phyloP scores from a whole-genome alignment of 305 asterid species.

The Solanum hybrid region DNA sequence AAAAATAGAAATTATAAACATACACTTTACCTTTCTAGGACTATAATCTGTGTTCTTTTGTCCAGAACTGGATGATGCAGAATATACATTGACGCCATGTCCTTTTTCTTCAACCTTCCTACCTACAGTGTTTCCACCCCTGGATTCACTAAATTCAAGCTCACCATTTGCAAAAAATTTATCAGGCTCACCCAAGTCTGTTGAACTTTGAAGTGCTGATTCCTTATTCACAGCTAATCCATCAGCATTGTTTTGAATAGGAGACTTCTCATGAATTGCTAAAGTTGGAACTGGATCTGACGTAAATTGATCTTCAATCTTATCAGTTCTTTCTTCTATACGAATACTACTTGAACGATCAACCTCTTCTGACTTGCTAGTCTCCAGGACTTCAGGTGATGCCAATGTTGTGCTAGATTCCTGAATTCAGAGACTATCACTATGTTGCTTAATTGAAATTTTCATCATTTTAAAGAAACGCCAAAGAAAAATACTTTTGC shows the following conservation, averaged over 20 bases:
- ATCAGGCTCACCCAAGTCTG: constrained; percentile 25
- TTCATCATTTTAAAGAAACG: not conserved
- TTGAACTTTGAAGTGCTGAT: constrained; percentile 23
- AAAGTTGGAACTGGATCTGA: constrained; percentile 75
- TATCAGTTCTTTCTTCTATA: constrained; percentile 34
- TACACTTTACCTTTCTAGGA: constrained; percentile 51
- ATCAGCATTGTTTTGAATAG: constrained; percentile 22
- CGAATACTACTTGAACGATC: constrained; percentile 26
- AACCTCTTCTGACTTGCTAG: constrained; percentile 34
- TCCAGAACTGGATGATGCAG: constrained; percentile 41
- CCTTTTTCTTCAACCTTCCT: constrained; percentile 47
- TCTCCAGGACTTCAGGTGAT: constrained; percentile 32
- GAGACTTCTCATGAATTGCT: constrained; percentile 52
- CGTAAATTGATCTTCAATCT: constrained; percentile 36
- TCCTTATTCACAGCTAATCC: constrained; percentile 35
- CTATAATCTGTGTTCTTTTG: constrained; percentile 43
- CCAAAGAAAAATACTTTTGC: constrained; percentile 33
- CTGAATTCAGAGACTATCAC: constrained; percentile 33
- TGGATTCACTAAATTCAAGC: constrained; percentile 38
- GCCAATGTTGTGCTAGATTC: constrained; percentile 32
- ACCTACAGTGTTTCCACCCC: constrained; percentile 24
- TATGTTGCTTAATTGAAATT: constrained; percentile 1
- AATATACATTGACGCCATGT: constrained; percentile 36
- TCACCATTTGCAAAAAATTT: constrained; percentile 45
- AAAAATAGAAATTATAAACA: not conserved